Base-by-base conservation (phyloP, 768 basidiomycete genomes). In the Lenzites betulinus region DNA sequence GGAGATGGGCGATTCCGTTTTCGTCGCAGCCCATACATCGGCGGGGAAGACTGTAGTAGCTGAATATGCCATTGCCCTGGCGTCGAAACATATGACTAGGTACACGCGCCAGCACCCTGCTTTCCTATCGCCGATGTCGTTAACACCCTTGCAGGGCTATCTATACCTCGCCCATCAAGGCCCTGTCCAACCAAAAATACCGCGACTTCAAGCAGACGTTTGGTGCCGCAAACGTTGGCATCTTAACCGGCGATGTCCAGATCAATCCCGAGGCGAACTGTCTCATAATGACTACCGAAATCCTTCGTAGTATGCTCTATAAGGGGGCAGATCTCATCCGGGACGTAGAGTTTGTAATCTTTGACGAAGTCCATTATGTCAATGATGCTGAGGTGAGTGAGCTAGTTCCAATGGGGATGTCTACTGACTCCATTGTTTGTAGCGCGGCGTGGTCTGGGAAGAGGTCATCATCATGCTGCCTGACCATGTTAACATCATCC, bases 391-490 rank as follows among this genome's bases (percentile, higher is more conserved):
- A 99, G 88, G 96, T 96, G 58, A 51, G 51, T 70, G 66, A 39
- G 62, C 36, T 7, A 13, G 56, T n/a, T 16, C 51, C 9, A 33
- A 7, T 12, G 7, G 11, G 9, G 7, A 58, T 36, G 33, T 44
- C 25, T 11, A 7, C 33, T 20, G 33, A 42, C 3, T 20, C 30
- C 3, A 36, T 1, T 33, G 16, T 33, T 39, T n/a, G 18, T 30
- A 98, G 96, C 83, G 97, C 70, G 97, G 97, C 41, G 97, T 99
- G 18, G 97, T 99, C 13, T 99, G 97, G 97, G 96, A 99, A 75
- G 96, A 99, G 76, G 96, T 99, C 26, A 99, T 99, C 66, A 99
- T 99, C 73, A 98, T 99, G 95, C 80, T 99, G 13, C 97, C 97
- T 0, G 97, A 98, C 65, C 96, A 99, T 74, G 91, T 98, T 72